Conservation (phyloP, 805 yeast species). For the Wickerhamomyces ciferrii region DNA sequence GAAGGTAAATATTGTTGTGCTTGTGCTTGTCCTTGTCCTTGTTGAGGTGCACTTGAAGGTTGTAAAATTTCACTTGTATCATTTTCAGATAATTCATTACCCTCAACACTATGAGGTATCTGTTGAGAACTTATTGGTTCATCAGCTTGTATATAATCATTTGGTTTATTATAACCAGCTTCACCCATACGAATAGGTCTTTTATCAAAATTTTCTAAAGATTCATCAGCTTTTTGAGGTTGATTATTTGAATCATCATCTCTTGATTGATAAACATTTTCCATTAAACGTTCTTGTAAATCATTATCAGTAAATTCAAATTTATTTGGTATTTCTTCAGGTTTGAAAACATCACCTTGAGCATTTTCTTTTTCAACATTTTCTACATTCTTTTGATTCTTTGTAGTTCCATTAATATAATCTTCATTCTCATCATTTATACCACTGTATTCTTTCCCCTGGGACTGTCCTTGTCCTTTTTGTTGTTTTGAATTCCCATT, state of each 20-base stretch:
- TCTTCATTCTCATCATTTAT: constrained; percentile 16
- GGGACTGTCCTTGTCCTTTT: constrained; percentile 1
- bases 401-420: background rate
- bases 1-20: background rate
- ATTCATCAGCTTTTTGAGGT: background rate
- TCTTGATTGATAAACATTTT: background rate
- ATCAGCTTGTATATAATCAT: background rate
- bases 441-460: constrained; percentile 18
- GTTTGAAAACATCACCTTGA: background rate
- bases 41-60: background rate
- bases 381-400: background rate
- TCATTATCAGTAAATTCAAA: background rate
- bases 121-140: background rate
- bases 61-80: background rate
- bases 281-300: background rate
- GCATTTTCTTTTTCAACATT: constrained; percentile 13
- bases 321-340: background rate
- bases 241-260: background rate
- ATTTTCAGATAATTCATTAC: background rate
- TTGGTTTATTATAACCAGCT: background rate
- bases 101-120: background rate
- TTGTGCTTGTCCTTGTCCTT: too few species aligned
- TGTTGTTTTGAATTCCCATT: background rate
- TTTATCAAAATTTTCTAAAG: background rate
- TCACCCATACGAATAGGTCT: constrained; percentile 1